These are phyloP conservation scores for Fusarium albidum DNA, from an alignment of 2,329 filamentous ascomycete species.

Conservation along the genomic window DNA sequence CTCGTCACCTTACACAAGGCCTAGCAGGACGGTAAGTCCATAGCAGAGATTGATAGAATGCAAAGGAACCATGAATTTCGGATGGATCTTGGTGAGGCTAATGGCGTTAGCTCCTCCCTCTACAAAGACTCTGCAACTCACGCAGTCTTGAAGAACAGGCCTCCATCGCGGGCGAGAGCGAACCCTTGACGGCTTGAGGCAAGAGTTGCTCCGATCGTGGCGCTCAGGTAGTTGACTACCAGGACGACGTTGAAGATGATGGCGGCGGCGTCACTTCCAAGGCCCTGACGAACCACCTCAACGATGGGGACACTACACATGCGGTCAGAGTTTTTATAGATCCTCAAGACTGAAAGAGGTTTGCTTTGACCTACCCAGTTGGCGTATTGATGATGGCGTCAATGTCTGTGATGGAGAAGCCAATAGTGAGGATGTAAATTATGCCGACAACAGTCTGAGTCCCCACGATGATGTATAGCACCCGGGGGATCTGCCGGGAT, in stretches of 20 bases:
- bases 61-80: background rate
- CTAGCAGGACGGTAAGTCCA: background rate
- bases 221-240: background rate
- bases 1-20: background rate
- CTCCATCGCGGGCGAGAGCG: constrained; percentile 5
- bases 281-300: background rate
- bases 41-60: background rate
- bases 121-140: background rate
- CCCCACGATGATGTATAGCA: background rate
- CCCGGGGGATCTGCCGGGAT: background rate
- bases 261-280: background rate
- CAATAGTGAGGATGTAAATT: constrained; percentile 2
- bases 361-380: constrained; percentile 2
- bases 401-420: constrained; percentile 4
- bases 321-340: background rate
- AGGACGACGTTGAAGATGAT: constrained; percentile 4
- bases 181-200: background rate
- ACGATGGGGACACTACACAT: background rate
- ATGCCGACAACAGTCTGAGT: background rate
- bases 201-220: background rate
- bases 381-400: background rate
- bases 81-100: background rate
- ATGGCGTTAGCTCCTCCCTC: too few relatives aligned
- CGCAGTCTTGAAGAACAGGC: constrained; percentile 4
- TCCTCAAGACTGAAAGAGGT: background rate